phyloP scores from a whole-genome alignment of 306 rosid species.

The Cucurbita ficifolia region DNA sequence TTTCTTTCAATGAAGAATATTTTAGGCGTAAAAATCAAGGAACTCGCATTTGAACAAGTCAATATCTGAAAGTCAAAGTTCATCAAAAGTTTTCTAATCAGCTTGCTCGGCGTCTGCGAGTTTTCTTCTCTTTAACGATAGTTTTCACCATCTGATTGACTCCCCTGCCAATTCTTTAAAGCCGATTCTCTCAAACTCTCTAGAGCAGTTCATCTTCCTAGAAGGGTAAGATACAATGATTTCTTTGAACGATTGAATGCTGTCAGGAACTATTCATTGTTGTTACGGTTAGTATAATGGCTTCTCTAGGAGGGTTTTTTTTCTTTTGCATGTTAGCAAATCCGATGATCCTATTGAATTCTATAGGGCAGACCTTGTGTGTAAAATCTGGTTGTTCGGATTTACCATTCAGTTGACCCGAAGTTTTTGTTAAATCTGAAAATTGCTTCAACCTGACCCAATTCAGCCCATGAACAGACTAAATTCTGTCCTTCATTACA shows the following conservation, averaged over 20 bases:
- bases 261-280: neutral
- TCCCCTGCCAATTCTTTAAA: neutral
- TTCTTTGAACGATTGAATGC: neutral
- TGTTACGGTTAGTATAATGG: neutral
- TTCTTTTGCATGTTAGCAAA: neutral
- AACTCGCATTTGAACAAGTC: neutral
- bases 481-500: neutral
- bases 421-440: neutral
- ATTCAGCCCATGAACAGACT: neutral
- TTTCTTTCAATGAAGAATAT: neutral
- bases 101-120: neutral
- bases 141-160: neutral
- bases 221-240: neutral
- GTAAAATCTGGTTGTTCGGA: neutral
- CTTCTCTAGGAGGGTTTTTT: neutral
- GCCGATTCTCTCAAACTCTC: neutral
- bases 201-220: neutral
- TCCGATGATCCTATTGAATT: neutral
- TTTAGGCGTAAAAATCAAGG: neutral
- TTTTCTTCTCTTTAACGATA: neutral
- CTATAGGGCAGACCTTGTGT: neutral
- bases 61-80: neutral
- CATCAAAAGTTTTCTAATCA: neutral
- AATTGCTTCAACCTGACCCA: neutral
- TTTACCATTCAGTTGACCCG: neutral